Percentiles rank a stretch among this genome's conserved stretches.
Conservation (phyloP, 2,329 filamentous ascomycete species). For the Diaporthe vexans region DNA sequence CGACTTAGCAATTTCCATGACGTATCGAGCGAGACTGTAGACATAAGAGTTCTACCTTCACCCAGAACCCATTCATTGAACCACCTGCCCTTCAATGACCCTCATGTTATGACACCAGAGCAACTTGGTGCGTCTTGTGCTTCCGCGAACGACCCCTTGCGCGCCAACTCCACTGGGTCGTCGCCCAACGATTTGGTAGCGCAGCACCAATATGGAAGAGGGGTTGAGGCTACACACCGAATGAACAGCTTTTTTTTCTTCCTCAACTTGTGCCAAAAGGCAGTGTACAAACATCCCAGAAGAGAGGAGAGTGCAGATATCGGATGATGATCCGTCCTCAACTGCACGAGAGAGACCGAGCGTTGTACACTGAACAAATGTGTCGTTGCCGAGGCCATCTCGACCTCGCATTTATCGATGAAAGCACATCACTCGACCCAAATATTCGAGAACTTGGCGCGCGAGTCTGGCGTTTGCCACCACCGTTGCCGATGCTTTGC, state of each 20-base stretch:
- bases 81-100: neutral
- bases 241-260: too few relatives aligned
- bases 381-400: neutral
- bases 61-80: neutral
- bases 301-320: neutral
- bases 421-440: neutral
- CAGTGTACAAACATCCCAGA: too few relatives aligned
- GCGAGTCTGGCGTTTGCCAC: neutral
- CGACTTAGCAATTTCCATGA: constrained; percentile 16
- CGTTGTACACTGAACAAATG: neutral
- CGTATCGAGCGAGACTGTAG: neutral
- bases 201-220: neutral
- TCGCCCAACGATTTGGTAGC: neutral
- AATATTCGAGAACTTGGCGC: neutral
- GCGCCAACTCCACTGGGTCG: neutral
- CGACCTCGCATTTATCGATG: neutral
- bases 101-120: neutral
- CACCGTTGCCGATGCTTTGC: neutral
- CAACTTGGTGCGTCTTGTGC: neutral
- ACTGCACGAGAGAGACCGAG: neutral
- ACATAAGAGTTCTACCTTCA: neutral
- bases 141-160: neutral
- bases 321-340: neutral
- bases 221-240: neutral
- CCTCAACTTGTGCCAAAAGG: neutral